Conservation (phyloP, 345 rosid genomes). For the Bretschneidera sinensis region DNA sequence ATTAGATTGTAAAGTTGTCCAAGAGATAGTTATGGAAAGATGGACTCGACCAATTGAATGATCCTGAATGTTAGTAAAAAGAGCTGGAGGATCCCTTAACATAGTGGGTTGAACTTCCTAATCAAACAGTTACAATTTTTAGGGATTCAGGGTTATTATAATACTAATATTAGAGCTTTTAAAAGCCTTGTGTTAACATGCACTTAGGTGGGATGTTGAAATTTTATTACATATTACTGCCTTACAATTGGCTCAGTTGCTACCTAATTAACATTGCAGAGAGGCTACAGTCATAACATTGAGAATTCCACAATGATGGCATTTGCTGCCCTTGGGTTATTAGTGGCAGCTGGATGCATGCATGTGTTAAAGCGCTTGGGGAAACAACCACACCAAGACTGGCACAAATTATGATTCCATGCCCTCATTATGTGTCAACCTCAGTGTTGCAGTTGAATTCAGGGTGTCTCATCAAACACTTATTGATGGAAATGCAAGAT, state of each 20-base stretch:
- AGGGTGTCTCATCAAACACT: constrained; percentile 10
- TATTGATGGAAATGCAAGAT: constrained; percentile 7
- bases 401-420: constrained; percentile 58
- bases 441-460: background rate
- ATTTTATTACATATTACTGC: too few species aligned
- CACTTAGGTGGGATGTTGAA: too few species aligned
- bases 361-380: constrained; percentile 76
- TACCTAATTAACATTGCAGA: constrained; percentile 40
- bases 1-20: too few species aligned
- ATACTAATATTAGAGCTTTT: too few species aligned
- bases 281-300: constrained; percentile 55
- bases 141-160: too few species aligned
- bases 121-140: too few species aligned
- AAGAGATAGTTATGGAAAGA: too few species aligned
- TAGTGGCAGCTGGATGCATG: constrained; percentile 73
- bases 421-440: background rate
- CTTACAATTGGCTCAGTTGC: background rate
- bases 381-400: constrained; percentile 83
- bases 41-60: too few species aligned
- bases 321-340: constrained; percentile 59
- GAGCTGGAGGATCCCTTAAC: too few species aligned
- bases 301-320: constrained; percentile 73
- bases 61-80: too few species aligned
- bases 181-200: too few species aligned
- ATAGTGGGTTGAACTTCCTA: too few species aligned